These are phyloP conservation scores for Akebia trifoliata DNA, from an alignment of 164 flowering plant species.

Conservation along the genomic window DNA sequence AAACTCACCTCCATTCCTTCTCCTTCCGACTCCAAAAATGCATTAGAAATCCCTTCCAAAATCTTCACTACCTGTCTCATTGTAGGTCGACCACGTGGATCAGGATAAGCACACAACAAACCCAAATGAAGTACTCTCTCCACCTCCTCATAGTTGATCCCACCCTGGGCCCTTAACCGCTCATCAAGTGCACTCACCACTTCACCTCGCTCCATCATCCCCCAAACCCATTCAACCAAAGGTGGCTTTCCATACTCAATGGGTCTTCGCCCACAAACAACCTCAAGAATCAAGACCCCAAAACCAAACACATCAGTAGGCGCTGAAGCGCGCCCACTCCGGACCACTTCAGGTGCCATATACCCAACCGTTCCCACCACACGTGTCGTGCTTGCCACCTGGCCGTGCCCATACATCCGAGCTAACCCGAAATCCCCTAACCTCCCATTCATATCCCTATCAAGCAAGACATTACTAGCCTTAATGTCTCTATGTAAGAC, in stretches of 20 bases:
- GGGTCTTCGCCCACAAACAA: slow-evolving; percentile 35
- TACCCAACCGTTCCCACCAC: slow-evolving; percentile 52
- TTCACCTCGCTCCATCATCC: slow-evolving; percentile 29
- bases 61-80: slow-evolving; percentile 41
- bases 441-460: slow-evolving; percentile 40
- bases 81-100: slow-evolving; percentile 33
- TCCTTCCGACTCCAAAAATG: slow-evolving; percentile 13
- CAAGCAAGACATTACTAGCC: slow-evolving; percentile 51
- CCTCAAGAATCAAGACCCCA: slow-evolving; percentile 42
- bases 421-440: slow-evolving; percentile 50
- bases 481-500: slow-evolving; percentile 52
- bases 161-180: slow-evolving; percentile 20
- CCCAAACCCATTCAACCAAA: slow-evolving; percentile 39
- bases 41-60: slow-evolving; percentile 23
- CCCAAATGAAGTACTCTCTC: slow-evolving; percentile 38
- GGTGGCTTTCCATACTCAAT: slow-evolving; percentile 31
- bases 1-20: slow-evolving; percentile 23
- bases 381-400: slow-evolving; percentile 25
- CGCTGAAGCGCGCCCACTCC: slow-evolving; percentile 34
- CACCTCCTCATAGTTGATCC: slow-evolving; percentile 19
- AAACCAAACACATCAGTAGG: slow-evolving; percentile 46
- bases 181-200: slow-evolving; percentile 29
- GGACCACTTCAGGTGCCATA: slow-evolving; percentile 47
- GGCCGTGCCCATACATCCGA: slow-evolving; percentile 29
- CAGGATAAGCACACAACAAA: slow-evolving; percentile 34